phyloP scores from a whole-genome alignment of 768 basidiomycete species.

The Suillus plorans region DNA sequence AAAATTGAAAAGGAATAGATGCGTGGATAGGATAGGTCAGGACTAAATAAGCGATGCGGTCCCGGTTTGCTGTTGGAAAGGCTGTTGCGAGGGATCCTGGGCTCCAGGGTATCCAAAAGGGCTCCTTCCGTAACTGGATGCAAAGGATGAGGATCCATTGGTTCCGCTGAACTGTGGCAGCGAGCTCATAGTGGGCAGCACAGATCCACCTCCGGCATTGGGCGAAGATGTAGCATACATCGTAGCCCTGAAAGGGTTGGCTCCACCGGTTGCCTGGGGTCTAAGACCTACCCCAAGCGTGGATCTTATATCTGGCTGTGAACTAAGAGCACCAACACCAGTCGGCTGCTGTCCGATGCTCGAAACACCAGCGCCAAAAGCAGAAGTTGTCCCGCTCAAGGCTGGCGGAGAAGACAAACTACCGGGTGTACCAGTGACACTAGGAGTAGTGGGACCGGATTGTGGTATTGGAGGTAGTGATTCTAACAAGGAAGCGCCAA shows the following conservation, averaged over 20 bases:
- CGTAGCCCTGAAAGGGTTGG: conserved; percentile 68
- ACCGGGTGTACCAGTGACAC: conserved; percentile 17
- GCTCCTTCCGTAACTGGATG: conserved; percentile 18
- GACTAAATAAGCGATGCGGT: conserved; percentile 50
- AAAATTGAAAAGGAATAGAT: conserved; percentile 1
- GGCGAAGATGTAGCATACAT: conserved; percentile 42
- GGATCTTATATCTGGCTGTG: conserved; percentile 33
- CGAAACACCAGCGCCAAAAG: conserved; percentile 10
- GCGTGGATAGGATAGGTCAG: conserved; percentile 14
- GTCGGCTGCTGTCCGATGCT: conserved; percentile 18
- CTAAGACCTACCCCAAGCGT: conserved; percentile 49
- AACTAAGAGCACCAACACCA: conserved; percentile 28
- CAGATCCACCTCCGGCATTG: conserved; percentile 6
- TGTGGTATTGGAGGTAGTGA: conserved; percentile 73
- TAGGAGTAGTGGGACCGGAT: conserved; percentile 50
- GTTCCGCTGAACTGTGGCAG: conserved; percentile 25
- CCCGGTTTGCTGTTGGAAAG: conserved; percentile 41
- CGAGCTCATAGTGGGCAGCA: conserved; percentile 24
- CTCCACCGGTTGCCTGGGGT: conserved; percentile 55
- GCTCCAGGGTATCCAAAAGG: conserved; percentile 22
- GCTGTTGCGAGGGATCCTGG: conserved; percentile 22
- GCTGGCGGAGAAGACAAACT: conserved; percentile 22
- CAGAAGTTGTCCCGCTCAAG: conserved; percentile 17
- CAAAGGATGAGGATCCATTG: conserved; percentile 13
- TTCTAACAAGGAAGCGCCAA: conserved; percentile 74